Percentiles rank a stretch among this genome's conserved stretches.
These are phyloP conservation scores for Arabis alpina DNA, from an alignment of 345 rosid genomes.

Conservation along the genomic window DNA sequence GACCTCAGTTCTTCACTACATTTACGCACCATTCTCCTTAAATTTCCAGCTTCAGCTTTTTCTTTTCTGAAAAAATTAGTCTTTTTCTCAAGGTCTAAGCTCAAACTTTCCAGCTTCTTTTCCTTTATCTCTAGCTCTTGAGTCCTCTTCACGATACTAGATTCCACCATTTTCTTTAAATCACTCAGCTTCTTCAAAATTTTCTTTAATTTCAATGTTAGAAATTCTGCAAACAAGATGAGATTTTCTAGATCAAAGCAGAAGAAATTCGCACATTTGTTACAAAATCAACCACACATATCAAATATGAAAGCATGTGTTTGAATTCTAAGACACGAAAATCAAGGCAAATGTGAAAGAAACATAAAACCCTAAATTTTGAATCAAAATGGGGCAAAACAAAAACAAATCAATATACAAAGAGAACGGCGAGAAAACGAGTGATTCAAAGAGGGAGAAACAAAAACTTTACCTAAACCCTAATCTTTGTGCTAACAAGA, in stretches of 20 bases:
- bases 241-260: slow-evolving; percentile 1
- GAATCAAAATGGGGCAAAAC: no score
- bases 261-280: neutral
- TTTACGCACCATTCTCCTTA: slow-evolving; percentile 29
- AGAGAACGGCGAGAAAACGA: no score
- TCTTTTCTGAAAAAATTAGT: neutral
- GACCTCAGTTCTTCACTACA: slow-evolving; percentile 6
- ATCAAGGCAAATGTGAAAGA: no score
- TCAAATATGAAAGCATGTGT: neutral
- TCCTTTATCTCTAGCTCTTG: slow-evolving; percentile 13
- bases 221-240: neutral
- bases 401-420: no score
- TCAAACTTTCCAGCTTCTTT: slow-evolving; percentile 13
- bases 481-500: no score
- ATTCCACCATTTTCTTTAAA: slow-evolving; percentile 23
- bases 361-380: no score
- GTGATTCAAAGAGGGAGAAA: no score
- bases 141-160: neutral
- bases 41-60: slow-evolving; percentile 30
- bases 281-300: neutral
- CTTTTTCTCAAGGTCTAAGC: slow-evolving; percentile 19
- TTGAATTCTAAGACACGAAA: no score
- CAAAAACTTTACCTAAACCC: no score
- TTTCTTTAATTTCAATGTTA: slow-evolving; percentile 1
- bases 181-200: slow-evolving; percentile 22